Conservation (phyloP, 2,329 filamentous ascomycete species). For the Cladosporium halotolerans region DNA sequence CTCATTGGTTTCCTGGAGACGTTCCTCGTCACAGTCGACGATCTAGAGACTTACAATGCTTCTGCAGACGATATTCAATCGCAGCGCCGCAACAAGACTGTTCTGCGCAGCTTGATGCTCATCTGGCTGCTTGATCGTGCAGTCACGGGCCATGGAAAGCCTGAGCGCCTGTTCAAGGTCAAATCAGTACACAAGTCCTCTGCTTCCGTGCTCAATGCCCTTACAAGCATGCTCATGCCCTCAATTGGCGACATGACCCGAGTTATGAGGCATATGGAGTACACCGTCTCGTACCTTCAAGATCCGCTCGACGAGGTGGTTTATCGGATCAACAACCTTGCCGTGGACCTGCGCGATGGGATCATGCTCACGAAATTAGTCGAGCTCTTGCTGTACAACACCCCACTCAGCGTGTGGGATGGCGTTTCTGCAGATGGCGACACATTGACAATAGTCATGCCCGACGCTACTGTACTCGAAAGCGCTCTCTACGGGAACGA, state of each 20-base stretch:
- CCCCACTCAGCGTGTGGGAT: slow-evolving; percentile 1
- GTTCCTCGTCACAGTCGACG: slow-evolving; percentile 54
- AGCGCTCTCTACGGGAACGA: slow-evolving; percentile 26
- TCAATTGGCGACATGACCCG: slow-evolving; percentile 53
- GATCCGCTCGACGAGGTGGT: slow-evolving; percentile 53
- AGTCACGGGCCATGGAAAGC: slow-evolving; percentile 34
- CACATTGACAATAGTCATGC: slow-evolving; percentile 40
- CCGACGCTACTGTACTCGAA: slow-evolving; percentile 39
- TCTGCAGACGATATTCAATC: not conserved
- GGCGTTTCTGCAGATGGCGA: not conserved
- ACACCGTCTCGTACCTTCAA: slow-evolving; percentile 50
- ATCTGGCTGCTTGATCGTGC: slow-evolving; percentile 53
- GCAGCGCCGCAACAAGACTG: slow-evolving; percentile 35
- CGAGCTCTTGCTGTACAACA: slow-evolving; percentile 48
- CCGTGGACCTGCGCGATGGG: slow-evolving; percentile 57
- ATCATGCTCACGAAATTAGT: slow-evolving; percentile 54
- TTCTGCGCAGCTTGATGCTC: slow-evolving; percentile 54
- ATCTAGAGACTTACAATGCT: slow-evolving; percentile 31
- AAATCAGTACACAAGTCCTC: slow-evolving; percentile 53
- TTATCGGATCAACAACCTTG: slow-evolving; percentile 54
- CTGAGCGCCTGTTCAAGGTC: slow-evolving; percentile 43
- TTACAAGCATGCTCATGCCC: slow-evolving; percentile 51
- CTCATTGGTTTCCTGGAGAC: slow-evolving; percentile 45
- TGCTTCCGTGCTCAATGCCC: slow-evolving; percentile 44
- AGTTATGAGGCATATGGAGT: slow-evolving; percentile 51